Conservation (phyloP, 305 asterid genomes). For the Solanum hybrid region DNA sequence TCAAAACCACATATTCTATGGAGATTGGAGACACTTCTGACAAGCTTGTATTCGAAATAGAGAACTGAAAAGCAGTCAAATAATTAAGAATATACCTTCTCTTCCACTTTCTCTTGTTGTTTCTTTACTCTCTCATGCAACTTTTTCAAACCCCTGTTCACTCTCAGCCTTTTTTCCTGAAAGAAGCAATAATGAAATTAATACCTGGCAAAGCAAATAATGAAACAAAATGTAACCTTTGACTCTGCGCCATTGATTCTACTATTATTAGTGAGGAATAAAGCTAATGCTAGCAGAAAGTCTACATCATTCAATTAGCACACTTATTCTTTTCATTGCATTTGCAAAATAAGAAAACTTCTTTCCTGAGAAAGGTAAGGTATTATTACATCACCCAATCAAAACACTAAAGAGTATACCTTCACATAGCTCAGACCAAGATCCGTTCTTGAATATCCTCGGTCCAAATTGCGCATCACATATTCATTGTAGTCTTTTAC, state of each 20-base stretch:
- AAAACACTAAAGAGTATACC: constrained; percentile 17
- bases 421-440: constrained; percentile 63
- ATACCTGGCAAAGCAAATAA: background rate
- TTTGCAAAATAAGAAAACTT: background rate
- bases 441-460: constrained; percentile 60
- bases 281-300: background rate
- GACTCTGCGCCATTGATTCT: background rate
- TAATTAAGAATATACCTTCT: constrained; percentile 31
- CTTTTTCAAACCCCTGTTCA: constrained; percentile 41
- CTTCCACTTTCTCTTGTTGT: constrained; percentile 62
- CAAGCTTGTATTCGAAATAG: background rate
- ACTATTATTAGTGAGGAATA: background rate
- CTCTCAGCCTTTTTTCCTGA: constrained; percentile 61
- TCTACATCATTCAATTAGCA: background rate
- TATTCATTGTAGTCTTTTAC: constrained; percentile 60
- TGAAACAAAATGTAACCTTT: background rate
- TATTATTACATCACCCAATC: background rate
- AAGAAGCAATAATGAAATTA: constrained; percentile 9
- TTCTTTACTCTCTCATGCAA: constrained; percentile 59
- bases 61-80: background rate
- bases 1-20: background rate
- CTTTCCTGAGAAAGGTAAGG: background rate
- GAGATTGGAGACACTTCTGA: background rate
- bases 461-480: constrained; percentile 66
- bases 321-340: background rate